phyloP scores from a whole-genome alignment of 2,329 filamentous ascomycete genomes.

The Colletotrichum kahawae region DNA sequence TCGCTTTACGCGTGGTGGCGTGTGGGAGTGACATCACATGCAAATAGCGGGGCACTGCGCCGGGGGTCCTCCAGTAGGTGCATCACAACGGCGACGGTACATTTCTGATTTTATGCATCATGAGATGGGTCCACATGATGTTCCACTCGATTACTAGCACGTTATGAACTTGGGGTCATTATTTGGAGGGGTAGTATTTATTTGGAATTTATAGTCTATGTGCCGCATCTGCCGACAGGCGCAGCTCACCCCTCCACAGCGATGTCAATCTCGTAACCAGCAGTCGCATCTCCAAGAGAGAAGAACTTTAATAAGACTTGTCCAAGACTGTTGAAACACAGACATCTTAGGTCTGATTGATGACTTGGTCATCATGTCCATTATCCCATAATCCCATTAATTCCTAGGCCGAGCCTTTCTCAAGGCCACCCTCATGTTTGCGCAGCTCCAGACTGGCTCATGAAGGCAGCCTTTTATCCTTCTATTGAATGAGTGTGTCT shows the following conservation, averaged over 20 bases:
- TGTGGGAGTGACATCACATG: constrained; percentile 17
- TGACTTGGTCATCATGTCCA: not conserved
- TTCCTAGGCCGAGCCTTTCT: not conserved
- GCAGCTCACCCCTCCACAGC: not conserved
- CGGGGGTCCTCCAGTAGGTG: not conserved
- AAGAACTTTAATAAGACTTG: not conserved
- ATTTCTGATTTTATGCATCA: not conserved
- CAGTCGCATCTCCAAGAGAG: not conserved
- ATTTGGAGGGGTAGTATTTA: not conserved
- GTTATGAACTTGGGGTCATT: not conserved
- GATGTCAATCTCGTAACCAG: not conserved
- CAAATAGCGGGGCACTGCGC: not conserved
- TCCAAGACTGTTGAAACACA: fast-evolving
- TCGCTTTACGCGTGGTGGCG: constrained; percentile 16
- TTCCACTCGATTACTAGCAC: not conserved
- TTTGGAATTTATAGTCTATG: not conserved
- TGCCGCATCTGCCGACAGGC: not conserved
- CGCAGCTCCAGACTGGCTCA: not conserved
- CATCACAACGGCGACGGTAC: not conserved
- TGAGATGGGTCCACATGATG: not conserved
- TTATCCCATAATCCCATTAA: not conserved
- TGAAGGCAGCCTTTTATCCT: not conserved
- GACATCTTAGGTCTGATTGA: not conserved
- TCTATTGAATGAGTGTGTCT: not conserved
- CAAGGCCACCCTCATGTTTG: not conserved